Conservation (phyloP, 345 rosid genomes). For the Populus alba region DNA sequence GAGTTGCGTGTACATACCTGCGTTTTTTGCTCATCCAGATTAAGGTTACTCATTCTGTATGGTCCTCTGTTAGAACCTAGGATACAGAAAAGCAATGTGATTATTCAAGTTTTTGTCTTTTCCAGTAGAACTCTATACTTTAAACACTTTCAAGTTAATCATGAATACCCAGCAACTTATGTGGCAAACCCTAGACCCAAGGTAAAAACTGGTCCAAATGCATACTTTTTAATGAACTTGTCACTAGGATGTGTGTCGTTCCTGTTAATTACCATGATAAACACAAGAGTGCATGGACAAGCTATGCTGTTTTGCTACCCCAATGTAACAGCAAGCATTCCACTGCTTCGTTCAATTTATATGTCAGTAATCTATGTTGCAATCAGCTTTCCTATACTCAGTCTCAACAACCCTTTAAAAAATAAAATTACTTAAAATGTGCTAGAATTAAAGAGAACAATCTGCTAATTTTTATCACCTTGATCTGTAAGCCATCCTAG, state of each 20-base stretch:
- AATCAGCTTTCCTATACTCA: not conserved
- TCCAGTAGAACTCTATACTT: not conserved
- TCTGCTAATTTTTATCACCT: conserved; percentile 38
- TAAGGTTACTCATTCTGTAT: conserved; percentile 64
- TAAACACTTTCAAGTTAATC: not conserved
- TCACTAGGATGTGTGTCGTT: not conserved
- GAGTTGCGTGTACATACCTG: conserved; percentile 45
- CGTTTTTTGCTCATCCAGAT: conserved; percentile 63
- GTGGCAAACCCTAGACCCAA: not conserved
- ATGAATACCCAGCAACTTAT: not conserved
- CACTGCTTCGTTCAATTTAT: not conserved
- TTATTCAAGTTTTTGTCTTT: conserved; percentile 4
- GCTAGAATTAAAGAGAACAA: conserved; percentile 1
- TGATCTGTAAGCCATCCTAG: conserved; percentile 88
- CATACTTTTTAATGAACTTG: not conserved
- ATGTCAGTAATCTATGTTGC: not conserved
- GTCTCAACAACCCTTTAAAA: not conserved
- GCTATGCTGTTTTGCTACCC: not conserved
- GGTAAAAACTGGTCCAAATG: not conserved
- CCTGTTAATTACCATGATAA: not conserved
- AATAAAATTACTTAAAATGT: conserved; percentile 2
- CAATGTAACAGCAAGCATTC: conserved; percentile 10
- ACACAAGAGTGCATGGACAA: not conserved
- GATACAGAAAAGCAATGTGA: conserved; percentile 16
- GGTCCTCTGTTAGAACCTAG: conserved; percentile 76